phyloP scores from a whole-genome alignment of 2,329 filamentous ascomycete genomes.

The Septoria linicola region DNA sequence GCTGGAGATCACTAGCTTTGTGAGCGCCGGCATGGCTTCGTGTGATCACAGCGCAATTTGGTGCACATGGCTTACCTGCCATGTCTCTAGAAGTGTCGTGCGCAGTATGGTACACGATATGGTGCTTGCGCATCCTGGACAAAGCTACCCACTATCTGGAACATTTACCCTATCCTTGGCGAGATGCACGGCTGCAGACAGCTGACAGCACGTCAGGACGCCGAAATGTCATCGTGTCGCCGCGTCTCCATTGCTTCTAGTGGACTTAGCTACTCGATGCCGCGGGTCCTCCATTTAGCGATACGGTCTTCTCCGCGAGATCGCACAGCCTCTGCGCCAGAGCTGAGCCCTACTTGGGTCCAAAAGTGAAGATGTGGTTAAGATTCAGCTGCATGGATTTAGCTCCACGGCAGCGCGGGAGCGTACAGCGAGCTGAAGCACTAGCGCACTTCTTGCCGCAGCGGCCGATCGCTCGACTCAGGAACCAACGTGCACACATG shows the following conservation, averaged over 20 bases:
- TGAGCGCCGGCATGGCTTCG: neutral
- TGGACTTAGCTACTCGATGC: neutral
- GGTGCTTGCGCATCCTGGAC: neutral
- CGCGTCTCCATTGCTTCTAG: neutral
- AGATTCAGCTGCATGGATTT: constrained; percentile 1
- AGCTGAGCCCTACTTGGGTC: neutral
- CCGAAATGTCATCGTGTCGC: neutral
- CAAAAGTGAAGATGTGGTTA: constrained; percentile 3
- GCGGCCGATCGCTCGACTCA: neutral
- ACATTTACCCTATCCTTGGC: neutral
- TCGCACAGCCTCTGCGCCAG: constrained; percentile 3
- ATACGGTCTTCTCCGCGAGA: constrained; percentile 11
- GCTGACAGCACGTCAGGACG: neutral
- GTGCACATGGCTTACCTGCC: neutral
- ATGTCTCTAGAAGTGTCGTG: no score
- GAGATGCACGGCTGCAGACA: neutral
- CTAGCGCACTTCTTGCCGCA: neutral
- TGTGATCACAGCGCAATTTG: neutral
- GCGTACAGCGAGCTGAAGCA: constrained; percentile 4
- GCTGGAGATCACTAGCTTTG: constrained; percentile 26
- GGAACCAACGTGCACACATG: no score
- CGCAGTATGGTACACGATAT: no score
- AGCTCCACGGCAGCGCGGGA: neutral
- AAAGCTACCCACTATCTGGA: neutral
- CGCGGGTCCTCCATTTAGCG: constrained; percentile 7